phyloP scores from a whole-genome alignment of 1,284 basidiomycete species.

The Volvariella surrecta region DNA sequence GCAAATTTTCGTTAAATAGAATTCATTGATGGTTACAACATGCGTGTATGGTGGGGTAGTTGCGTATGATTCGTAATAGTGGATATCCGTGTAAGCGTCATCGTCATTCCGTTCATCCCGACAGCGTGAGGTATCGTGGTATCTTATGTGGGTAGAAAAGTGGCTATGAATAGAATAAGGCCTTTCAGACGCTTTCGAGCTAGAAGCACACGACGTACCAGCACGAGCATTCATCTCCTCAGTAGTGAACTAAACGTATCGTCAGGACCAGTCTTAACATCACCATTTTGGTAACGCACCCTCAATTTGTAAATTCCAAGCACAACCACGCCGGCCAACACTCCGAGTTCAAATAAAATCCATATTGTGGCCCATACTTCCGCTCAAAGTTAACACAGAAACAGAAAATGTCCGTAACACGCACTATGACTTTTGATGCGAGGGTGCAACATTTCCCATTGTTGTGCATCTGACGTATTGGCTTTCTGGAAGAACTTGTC shows the following conservation, averaged over 20 bases:
- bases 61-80: no score
- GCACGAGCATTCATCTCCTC: constrained; percentile 51
- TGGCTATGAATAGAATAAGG: constrained; percentile 23
- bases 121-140: no score
- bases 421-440: constrained; percentile 56
- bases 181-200: not conserved
- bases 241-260: constrained; percentile 32
- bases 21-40: no score
- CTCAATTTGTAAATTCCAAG: constrained; percentile 72
- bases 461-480: constrained; percentile 78
- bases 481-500: constrained; percentile 81
- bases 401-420: constrained; percentile 11
- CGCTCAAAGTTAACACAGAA: constrained; percentile 4
- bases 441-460: constrained; percentile 65
- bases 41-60: no score
- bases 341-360: constrained; percentile 62
- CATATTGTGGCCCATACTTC: constrained; percentile 70
- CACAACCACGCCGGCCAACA: constrained; percentile 61
- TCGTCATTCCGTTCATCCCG: no score
- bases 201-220: constrained; percentile 26
- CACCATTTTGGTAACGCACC: constrained; percentile 23
- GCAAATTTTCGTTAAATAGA: no score
- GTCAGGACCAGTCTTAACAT: not conserved
- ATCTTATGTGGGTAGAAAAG: constrained; percentile 30
- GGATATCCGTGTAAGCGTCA: no score